Percentiles rank a stretch among this genome's conserved stretches.
Conservation (phyloP, 179 eudicot species). For the Silene noctiflora region DNA sequence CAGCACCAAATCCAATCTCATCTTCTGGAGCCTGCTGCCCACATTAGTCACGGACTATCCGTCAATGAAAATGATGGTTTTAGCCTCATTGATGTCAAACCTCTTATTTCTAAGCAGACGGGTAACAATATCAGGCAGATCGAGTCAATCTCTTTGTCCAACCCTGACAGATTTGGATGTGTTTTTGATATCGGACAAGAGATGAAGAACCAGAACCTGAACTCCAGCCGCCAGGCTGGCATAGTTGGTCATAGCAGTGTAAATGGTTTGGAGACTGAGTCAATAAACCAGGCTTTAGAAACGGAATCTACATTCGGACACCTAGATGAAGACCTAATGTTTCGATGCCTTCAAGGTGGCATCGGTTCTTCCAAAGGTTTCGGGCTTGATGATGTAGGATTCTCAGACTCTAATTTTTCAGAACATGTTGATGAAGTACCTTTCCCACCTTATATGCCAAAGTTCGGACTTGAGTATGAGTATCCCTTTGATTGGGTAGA, state of each 20-base stretch:
- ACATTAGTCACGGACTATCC: slow-evolving; percentile 29
- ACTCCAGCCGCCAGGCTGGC: slow-evolving; percentile 25
- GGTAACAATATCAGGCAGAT: slow-evolving; percentile 27
- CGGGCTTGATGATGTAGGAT: slow-evolving; percentile 41
- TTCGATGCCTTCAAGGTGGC: slow-evolving; percentile 42
- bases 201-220: slow-evolving; percentile 33
- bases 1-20: slow-evolving; percentile 33
- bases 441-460: slow-evolving; percentile 28
- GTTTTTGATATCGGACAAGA: slow-evolving; percentile 23
- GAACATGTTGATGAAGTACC: slow-evolving; percentile 44
- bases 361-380: slow-evolving; percentile 33
- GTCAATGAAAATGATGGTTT: slow-evolving; percentile 33
- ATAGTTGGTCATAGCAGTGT: slow-evolving; percentile 30
- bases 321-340: slow-evolving; percentile 35
- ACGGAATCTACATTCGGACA: slow-evolving; percentile 36
- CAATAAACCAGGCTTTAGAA: slow-evolving; percentile 31
- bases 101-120: slow-evolving; percentile 23
- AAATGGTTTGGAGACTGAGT: slow-evolving; percentile 31
- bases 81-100: slow-evolving; percentile 31
- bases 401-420: slow-evolving; percentile 30
- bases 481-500: slow-evolving; percentile 49
- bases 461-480: slow-evolving; percentile 47
- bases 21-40: slow-evolving; percentile 26
- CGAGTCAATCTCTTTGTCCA: slow-evolving; percentile 27
- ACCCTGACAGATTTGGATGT: slow-evolving; percentile 32